Evolutionary conservation across 2,329 filamentous ascomycete genomes (phyloP).

Genomic region (Ascomycota sp.): DNA sequence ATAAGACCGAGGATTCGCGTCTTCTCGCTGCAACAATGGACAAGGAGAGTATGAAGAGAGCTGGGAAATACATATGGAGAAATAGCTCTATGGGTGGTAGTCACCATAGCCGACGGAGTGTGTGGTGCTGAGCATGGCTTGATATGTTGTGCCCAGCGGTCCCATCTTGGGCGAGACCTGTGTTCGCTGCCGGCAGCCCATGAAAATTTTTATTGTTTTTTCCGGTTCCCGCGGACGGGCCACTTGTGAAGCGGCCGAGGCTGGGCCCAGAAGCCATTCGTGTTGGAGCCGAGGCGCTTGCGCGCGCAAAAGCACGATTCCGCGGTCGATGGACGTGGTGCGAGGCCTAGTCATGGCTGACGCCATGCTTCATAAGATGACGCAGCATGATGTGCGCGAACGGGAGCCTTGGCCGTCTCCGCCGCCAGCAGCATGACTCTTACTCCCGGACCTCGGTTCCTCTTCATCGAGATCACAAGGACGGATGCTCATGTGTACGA

Average conservation of each 20-base stretch:
- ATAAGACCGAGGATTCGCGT: slow-evolving; percentile 5
- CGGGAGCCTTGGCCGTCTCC: slow-evolving; percentile 20
- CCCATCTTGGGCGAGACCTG: too few relatives aligned
- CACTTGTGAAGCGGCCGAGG: too few relatives aligned
- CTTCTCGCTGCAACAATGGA: slow-evolving; percentile 1
- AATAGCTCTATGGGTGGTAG: too few relatives aligned
- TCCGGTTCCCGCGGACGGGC: too few relatives aligned
- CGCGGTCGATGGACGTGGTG: not conserved
- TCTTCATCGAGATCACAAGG: slow-evolving; percentile 74
- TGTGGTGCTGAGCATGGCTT: too few relatives aligned
- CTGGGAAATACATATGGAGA: too few relatives aligned
- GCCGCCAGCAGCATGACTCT: slow-evolving; percentile 18
- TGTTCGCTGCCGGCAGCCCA: too few relatives aligned
- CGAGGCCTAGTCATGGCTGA: not conserved
- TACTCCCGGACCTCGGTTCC: slow-evolving; percentile 48
- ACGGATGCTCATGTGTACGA: slow-evolving; percentile 87
- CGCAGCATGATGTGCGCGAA: slow-evolving; percentile 23
- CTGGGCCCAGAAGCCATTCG: too few relatives aligned
- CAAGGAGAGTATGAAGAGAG: not conserved
- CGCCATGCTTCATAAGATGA: slow-evolving; percentile 24
- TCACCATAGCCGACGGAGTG: too few relatives aligned
- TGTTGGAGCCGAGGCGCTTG: not conserved
- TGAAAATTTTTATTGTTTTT: too few relatives aligned
- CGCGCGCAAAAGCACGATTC: too few relatives aligned
- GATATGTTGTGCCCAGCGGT: too few relatives aligned